phyloP scores from a whole-genome alignment of 129 eudicot species.

The Pittosporum tobira region DNA sequence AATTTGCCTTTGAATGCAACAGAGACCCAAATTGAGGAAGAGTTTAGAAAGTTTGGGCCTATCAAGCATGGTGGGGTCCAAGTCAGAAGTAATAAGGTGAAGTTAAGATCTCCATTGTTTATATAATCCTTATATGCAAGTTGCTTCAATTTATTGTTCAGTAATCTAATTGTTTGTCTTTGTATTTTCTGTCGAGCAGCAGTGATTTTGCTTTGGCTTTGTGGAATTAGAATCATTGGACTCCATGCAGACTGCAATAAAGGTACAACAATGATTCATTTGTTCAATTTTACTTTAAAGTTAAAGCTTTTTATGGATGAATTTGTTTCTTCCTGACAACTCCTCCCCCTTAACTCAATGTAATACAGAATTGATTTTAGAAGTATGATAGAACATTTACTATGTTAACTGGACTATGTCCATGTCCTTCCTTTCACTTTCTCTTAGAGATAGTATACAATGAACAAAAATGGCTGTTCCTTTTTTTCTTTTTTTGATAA shows the following conservation, averaged over 20 bases:
- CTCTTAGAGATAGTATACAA: too few relatives aligned
- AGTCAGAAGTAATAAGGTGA: constrained; percentile 85
- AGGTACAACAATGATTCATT: constrained; percentile 32
- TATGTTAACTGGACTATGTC: too few relatives aligned
- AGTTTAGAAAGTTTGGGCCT: constrained; percentile 62
- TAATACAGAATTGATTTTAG: not conserved
- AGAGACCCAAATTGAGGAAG: constrained; percentile 57
- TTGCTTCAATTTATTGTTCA: not conserved
- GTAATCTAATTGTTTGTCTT: not conserved
- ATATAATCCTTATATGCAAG: not conserved
- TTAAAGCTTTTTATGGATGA: not conserved
- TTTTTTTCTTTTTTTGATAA: too few relatives aligned
- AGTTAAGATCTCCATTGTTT: constrained; percentile 1
- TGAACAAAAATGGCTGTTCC: too few relatives aligned
- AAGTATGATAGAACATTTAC: too few relatives aligned
- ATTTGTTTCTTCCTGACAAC: not conserved
- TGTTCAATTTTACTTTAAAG: not conserved
- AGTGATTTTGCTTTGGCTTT: constrained; percentile 78
- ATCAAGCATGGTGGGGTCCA: constrained; percentile 70
- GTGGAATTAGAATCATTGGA: constrained; percentile 65
- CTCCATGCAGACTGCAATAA: constrained; percentile 73
- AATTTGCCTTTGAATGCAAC: constrained; percentile 66
- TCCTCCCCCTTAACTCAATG: not conserved
- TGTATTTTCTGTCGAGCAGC: constrained; percentile 34
- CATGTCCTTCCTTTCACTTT: too few relatives aligned